Evolutionary conservation across 805 yeast genomes (phyloP).

Genomic region (Candida verbasci): DNA sequence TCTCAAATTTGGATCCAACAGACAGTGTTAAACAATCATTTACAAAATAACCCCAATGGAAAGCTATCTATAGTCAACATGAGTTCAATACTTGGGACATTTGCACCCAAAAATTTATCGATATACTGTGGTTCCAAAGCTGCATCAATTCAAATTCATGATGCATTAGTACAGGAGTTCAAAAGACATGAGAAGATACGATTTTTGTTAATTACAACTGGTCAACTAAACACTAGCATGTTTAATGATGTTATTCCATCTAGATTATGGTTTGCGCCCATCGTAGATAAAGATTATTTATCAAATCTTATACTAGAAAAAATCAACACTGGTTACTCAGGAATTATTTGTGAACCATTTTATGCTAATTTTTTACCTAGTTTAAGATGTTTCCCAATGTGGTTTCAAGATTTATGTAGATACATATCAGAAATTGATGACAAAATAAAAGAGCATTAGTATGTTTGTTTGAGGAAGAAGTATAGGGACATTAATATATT

Average conservation of each 20-base stretch:
- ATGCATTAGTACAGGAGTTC: conserved; percentile 40
- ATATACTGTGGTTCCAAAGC: conserved; percentile 49
- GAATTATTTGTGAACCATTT: conserved; percentile 42
- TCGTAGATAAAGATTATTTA: conserved; percentile 34
- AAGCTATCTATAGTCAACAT: conserved; percentile 37
- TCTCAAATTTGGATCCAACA: conserved; percentile 25
- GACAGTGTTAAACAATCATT: conserved; percentile 18
- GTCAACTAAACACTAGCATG: conserved; percentile 48
- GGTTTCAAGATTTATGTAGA: conserved; percentile 31
- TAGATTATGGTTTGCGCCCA: conserved; percentile 43
- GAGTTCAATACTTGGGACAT: conserved; percentile 44
- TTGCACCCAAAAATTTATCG: conserved; percentile 47
- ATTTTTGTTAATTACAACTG: conserved; percentile 42
- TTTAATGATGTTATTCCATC: conserved; percentile 43
- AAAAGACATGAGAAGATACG: conserved; percentile 18
- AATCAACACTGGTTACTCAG: conserved; percentile 35
- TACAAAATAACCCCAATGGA: conserved; percentile 1
- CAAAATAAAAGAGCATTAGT: conserved; percentile 15
- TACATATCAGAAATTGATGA: conserved; percentile 35
- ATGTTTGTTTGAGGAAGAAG: neutral
- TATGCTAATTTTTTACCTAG: conserved; percentile 44
- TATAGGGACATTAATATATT: neutral
- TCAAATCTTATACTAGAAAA: conserved; percentile 31
- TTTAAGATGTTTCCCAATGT: conserved; percentile 38
- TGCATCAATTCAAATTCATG: conserved; percentile 40